phyloP scores from a whole-genome alignment of 331 rosid species.

The Pyracantha coccinea region DNA sequence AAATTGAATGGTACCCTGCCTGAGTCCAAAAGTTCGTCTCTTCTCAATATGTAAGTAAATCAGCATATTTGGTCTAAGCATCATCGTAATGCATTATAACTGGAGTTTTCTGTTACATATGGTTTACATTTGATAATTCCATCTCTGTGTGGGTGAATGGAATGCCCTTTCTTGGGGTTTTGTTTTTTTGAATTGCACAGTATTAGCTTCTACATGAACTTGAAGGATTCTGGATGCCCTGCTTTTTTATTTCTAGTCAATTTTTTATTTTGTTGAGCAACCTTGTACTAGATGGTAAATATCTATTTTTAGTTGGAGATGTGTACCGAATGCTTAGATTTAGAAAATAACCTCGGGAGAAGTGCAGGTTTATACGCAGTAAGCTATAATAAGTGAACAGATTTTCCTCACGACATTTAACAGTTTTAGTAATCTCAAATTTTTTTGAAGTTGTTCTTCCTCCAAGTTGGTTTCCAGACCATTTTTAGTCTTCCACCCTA shows the following conservation, averaged over 20 bases:
- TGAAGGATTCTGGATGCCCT: neutral
- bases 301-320: neutral
- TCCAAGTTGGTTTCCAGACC: neutral
- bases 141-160: neutral
- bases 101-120: neutral
- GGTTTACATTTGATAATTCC: neutral
- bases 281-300: neutral
- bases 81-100: neutral
- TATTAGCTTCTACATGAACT: neutral
- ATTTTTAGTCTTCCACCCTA: neutral
- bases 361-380: neutral
- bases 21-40: constrained; percentile 27
- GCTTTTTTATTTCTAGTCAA: no score
- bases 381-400: neutral
- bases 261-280: neutral
- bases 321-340: neutral
- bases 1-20: constrained; percentile 55
- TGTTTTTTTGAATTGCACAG: neutral
- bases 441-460: neutral
- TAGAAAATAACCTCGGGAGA: neutral
- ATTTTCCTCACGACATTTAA: neutral
- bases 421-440: neutral
- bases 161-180: neutral
- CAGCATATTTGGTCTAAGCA: neutral
- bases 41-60: constrained; percentile 49